These are phyloP conservation scores for Ilyonectria sp. DNA, from an alignment of 2,329 filamentous ascomycete species.

Conservation along the genomic window DNA sequence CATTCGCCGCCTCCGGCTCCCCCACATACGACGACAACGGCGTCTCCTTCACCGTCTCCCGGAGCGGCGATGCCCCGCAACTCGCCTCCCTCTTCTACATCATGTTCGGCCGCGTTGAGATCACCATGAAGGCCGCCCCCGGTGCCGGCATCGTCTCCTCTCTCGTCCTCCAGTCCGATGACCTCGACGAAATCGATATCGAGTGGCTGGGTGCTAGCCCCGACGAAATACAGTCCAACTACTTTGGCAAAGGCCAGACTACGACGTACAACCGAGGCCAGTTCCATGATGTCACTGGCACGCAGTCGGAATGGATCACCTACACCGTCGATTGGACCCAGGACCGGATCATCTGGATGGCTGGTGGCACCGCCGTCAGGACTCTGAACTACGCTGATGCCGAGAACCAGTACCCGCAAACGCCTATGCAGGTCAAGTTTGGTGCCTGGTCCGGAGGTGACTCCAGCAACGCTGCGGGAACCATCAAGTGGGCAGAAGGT, in stretches of 20 bases:
- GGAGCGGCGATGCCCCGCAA: conserved; percentile 87
- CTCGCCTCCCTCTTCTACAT: conserved; percentile 96
- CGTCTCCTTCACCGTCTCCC: conserved; percentile 83
- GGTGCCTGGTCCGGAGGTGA: conserved; percentile 95
- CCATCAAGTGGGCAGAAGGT: conserved; percentile 91
- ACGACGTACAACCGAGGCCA: conserved; percentile 89
- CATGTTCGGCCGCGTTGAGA: conserved; percentile 96
- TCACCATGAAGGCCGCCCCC: conserved; percentile 87
- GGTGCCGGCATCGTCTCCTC: conserved; percentile 95
- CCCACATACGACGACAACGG: conserved; percentile 84
- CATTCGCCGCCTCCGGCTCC: conserved; percentile 80
- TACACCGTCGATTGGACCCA: conserved; percentile 95
- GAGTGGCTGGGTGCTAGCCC: conserved; percentile 91
- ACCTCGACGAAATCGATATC: conserved; percentile 96
- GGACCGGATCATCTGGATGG: conserved; percentile 87
- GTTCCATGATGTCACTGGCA: conserved; percentile 78
- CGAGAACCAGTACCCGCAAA: conserved; percentile 88
- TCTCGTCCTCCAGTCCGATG: conserved; percentile 90
- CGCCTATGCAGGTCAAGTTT: conserved; percentile 94
- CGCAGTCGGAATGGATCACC: conserved; percentile 83
- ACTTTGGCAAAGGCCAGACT: conserved; percentile 94
- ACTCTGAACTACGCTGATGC: conserved; percentile 80
- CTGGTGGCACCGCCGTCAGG: conserved; percentile 83
- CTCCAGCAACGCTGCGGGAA: conserved; percentile 81
- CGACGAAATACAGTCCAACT: conserved; percentile 92